phyloP scores from a whole-genome alignment of 345 rosid species.

The Ricinus communis region DNA sequence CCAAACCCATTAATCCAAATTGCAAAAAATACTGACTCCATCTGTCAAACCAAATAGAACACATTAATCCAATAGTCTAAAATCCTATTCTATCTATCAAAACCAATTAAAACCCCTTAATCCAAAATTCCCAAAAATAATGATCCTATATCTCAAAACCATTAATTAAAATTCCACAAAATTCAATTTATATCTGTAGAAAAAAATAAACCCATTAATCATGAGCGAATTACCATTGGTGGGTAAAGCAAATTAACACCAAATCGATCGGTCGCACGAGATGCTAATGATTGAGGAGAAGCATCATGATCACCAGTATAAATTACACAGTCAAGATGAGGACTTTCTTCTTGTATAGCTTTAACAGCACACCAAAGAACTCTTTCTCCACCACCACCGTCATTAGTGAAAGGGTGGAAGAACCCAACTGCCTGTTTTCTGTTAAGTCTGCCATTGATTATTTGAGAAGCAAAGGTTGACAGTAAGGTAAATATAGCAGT shows the following conservation, averaged over 20 bases:
- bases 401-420: slow-evolving; percentile 95
- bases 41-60: no score
- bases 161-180: no score
- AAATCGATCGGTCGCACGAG: slow-evolving; percentile 78
- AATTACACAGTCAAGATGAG: slow-evolving; percentile 64
- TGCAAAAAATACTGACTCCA: no score
- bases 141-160: no score
- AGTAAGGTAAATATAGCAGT: slow-evolving; percentile 38
- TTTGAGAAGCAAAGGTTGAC: slow-evolving; percentile 33
- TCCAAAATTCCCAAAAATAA: no score
- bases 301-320: slow-evolving; percentile 83
- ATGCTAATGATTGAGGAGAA: slow-evolving; percentile 49
- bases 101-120: no score
- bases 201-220: background rate
- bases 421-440: slow-evolving; percentile 63
- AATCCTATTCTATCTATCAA: no score
- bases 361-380: slow-evolving; percentile 96
- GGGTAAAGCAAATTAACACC: slow-evolving; percentile 69
- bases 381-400: slow-evolving; percentile 97
- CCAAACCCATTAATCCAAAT: background rate
- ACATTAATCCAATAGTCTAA: no score
- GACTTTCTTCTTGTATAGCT: slow-evolving; percentile 76
- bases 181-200: background rate
- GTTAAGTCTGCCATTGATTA: slow-evolving; percentile 41
- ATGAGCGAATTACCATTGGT: slow-evolving; percentile 51